These are phyloP conservation scores for Clonostachys sp. DNA, from an alignment of 2,329 filamentous ascomycete genomes.

Conservation along the genomic window DNA sequence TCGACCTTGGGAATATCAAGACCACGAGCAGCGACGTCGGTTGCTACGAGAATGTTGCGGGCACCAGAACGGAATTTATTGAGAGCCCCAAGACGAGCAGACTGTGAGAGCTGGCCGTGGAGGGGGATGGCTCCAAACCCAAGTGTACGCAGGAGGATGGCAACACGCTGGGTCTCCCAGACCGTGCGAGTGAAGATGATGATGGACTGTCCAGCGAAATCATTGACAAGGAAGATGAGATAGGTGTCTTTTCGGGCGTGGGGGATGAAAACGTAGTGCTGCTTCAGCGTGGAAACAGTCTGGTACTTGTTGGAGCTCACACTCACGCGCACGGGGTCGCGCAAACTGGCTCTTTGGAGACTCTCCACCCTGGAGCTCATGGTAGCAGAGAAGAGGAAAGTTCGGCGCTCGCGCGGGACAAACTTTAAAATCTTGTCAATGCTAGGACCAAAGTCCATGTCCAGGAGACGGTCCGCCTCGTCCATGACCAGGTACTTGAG, in stretches of 20 bases:
- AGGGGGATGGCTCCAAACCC: slow-evolving; percentile 90
- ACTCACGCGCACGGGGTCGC: slow-evolving; percentile 77
- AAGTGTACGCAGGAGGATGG: slow-evolving; percentile 76
- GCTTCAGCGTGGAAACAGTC: slow-evolving; percentile 83
- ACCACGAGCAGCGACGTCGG: slow-evolving; percentile 89
- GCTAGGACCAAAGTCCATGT: slow-evolving; percentile 90
- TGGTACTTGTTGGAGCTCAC: slow-evolving; percentile 83
- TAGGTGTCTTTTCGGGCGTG: slow-evolving; percentile 87
- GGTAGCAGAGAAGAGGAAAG: slow-evolving; percentile 90
- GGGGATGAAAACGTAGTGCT: slow-evolving; percentile 83
- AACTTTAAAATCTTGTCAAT: slow-evolving; percentile 93
- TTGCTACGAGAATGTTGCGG: slow-evolving; percentile 86
- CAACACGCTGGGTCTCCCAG: slow-evolving; percentile 81
- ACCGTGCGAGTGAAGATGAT: slow-evolving; percentile 94
- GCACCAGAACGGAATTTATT: slow-evolving; percentile 81
- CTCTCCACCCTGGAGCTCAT: slow-evolving; percentile 93
- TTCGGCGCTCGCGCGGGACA: slow-evolving; percentile 70
- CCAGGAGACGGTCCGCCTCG: slow-evolving; percentile 86
- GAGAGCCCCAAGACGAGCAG: slow-evolving; percentile 77
- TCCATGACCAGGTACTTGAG: slow-evolving; percentile 93
- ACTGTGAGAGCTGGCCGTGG: slow-evolving; percentile 88
- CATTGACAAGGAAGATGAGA: slow-evolving; percentile 80
- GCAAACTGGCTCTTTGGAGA: slow-evolving; percentile 82
- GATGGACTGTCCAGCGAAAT: slow-evolving; percentile 77
- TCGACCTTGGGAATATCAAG: slow-evolving; percentile 92